Conservation (phyloP, 768 basidiomycete species). For the Hygrocybe punicea region DNA sequence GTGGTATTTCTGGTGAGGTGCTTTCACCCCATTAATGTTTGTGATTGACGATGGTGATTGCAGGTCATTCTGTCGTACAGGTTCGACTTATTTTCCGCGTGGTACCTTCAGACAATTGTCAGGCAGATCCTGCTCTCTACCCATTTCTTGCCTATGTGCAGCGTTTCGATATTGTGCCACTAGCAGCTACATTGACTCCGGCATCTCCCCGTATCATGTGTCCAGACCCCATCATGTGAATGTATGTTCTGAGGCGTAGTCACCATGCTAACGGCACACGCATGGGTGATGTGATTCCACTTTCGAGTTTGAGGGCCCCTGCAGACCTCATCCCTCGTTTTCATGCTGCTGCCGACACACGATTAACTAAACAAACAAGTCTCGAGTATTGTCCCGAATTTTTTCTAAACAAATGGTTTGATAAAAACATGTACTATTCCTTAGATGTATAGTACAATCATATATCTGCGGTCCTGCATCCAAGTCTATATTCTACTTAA, state of each 20-base stretch:
- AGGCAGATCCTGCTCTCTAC: not conserved
- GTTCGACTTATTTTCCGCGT: constrained; percentile 2
- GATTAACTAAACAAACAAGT: constrained; percentile 4
- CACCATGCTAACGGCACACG: not conserved
- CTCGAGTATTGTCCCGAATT: not conserved
- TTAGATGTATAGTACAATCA: not conserved
- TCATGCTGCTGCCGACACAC: constrained; percentile 3
- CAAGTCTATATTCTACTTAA: no score
- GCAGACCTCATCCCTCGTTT: constrained; percentile 11
- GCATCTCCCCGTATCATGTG: not conserved
- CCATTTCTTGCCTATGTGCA: constrained; percentile 2
- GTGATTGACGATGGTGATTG: not conserved
- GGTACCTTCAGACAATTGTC: not conserved
- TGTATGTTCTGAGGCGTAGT: constrained; percentile 8
- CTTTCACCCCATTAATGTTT: not conserved
- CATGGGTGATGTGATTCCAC: constrained; percentile 11
- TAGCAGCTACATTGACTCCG: not conserved
- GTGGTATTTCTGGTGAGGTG: constrained; percentile 18
- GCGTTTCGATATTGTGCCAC: constrained; percentile 10
- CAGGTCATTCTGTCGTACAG: constrained; percentile 4
- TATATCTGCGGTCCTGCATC: no score
- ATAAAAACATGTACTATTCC: not conserved
- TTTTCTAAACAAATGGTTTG: constrained; percentile 1
- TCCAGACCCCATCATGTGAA: constrained; percentile 6
- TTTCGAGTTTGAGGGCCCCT: constrained; percentile 4